Base-by-base conservation (phyloP, 306 rosid genomes). In the Carpinus viminea region DNA sequence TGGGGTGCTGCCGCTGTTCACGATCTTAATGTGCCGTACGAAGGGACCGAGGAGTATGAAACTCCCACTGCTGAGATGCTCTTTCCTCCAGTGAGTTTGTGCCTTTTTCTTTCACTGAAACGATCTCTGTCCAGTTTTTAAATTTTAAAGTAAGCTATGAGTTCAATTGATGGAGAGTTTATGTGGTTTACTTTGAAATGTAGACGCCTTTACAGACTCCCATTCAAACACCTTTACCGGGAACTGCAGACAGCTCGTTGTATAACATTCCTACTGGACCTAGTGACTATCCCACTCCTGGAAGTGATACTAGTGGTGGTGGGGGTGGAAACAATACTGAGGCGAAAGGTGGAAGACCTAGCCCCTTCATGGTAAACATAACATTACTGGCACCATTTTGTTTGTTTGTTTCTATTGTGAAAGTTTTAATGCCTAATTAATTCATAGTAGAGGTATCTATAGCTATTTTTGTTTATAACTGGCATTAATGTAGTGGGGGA, bases 31-130 rank as follows among this genome's bases (percentile, higher is more conserved):
- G 88, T 96, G 13, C 99, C 99, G 0, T 96, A 96, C 71, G 99
- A 96, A 78, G 99, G 99, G 78, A 83, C 92, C 1, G 99, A 96
- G 77, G 99, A 96, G 81, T 96, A 90, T 38, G 99, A 96, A 83
- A 96, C 99, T 83, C 99, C 99, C 24, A 96, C 99, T 4, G 97
- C 98, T 45, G 99, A 96, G 20, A 86, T 96, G 65, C 94, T 96
- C 74, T 96, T 96, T 4, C 99, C 99, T 54, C 97, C 99, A 45
- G 99, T 93, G 89, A 90, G 97, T 88, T 73, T 80, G 65, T 80
- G 15, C 66, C 50, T 75, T 51, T 31, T 26, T 77, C 31, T 78
- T 45, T 38, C 20, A 17, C 18, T 38, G 71, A 65, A 38, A 18
- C 47, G 1, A 41, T 65, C 11, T 36, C 21, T 65, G 8, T 41